Conservation (phyloP, 1,139 yeast genomes). For the Pichia sp. region DNA sequence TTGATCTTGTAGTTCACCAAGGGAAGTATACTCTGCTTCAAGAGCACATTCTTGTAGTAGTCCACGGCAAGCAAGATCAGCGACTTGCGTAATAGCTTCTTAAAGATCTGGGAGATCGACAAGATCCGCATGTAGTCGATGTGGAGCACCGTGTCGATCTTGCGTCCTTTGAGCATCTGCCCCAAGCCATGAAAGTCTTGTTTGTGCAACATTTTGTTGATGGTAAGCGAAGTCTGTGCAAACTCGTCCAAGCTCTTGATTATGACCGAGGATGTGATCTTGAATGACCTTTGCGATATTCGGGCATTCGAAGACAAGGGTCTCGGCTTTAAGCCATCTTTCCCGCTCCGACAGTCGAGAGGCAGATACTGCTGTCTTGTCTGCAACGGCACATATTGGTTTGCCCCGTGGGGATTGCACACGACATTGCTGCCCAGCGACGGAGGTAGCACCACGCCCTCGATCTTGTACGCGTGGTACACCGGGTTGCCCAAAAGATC, state of each 20-base stretch:
- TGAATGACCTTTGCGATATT: not conserved
- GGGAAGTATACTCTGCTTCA: conserved; percentile 12
- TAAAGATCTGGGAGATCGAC: conserved; percentile 3
- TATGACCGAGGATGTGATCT: not conserved
- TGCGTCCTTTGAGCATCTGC: not conserved
- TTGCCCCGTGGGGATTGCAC: not conserved
- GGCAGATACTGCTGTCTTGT: no score
- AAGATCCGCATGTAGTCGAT: not conserved
- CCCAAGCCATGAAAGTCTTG: not conserved
- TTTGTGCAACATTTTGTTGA: not conserved
- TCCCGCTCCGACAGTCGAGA: no score
- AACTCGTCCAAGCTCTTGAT: not conserved
- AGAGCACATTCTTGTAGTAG: conserved; percentile 12
- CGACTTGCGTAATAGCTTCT: conserved; percentile 11
- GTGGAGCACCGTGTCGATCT: conserved; percentile 3
- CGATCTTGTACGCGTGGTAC: not conserved
- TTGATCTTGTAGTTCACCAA: conserved; percentile 1
- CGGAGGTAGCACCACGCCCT: not conserved
- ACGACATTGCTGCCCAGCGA: not conserved
- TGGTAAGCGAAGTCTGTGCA: not conserved
- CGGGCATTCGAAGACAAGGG: not conserved
- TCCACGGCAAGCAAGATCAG: conserved; percentile 10
- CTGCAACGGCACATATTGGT: not conserved
- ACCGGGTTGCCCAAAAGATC: not conserved
- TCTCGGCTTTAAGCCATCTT: not conserved